These are phyloP conservation scores for Sergeia podlipaevii DNA, from an alignment of 208 protist species.

Conservation along the genomic window DNA sequence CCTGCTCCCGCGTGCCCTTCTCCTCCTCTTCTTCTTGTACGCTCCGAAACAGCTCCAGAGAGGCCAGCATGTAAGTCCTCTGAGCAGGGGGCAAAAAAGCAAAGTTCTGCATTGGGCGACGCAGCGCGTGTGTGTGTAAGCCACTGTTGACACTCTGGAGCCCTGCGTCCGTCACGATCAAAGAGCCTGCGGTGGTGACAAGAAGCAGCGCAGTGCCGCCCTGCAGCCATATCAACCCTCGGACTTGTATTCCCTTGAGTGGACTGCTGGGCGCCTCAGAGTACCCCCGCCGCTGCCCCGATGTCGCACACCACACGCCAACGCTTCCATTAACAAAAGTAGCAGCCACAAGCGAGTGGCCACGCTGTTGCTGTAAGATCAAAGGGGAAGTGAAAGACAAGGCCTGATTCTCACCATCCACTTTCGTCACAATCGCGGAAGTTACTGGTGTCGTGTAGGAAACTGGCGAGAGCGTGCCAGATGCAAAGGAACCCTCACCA, in stretches of 20 bases:
- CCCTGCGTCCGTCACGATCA: slow-evolving; percentile 48
- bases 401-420: too few species aligned
- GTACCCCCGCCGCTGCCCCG: slow-evolving; percentile 39
- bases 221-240: slow-evolving; percentile 38
- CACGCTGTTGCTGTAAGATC: too few species aligned
- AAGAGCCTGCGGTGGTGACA: slow-evolving; percentile 40
- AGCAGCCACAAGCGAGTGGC: too few species aligned
- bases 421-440: too few species aligned
- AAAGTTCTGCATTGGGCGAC: slow-evolving; percentile 61
- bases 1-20: too few species aligned
- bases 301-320: slow-evolving; percentile 57
- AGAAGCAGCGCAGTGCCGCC: slow-evolving; percentile 44
- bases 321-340: slow-evolving; percentile 40
- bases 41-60: slow-evolving; percentile 27
- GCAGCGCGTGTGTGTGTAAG: slow-evolving; percentile 43
- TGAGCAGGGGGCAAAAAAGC: slow-evolving; percentile 74
- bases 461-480: too few species aligned
- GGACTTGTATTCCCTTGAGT: slow-evolving; percentile 15
- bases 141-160: slow-evolving; percentile 63
- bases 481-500: too few species aligned
- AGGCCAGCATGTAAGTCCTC: slow-evolving; percentile 61
- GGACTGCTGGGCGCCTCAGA: slow-evolving; percentile 19
- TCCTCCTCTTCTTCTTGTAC: slow-evolving; percentile 4
- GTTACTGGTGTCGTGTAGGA: too few species aligned
- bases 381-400: too few species aligned